These are phyloP conservation scores for Pichia nanzhaoensis DNA, from an alignment of 805 yeast genomes.

Conservation along the genomic window DNA sequence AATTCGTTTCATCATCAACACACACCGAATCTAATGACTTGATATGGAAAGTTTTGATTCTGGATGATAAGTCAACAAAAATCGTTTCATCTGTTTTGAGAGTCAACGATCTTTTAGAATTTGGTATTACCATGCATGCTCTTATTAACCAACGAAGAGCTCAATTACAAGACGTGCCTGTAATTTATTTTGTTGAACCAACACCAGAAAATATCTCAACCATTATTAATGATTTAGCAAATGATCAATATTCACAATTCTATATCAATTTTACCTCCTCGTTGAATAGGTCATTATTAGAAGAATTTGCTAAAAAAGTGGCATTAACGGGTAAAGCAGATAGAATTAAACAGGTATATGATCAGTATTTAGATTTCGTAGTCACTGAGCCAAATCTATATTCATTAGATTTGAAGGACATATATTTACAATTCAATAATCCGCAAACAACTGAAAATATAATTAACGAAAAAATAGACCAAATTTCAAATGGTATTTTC, in stretches of 20 bases:
- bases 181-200: conserved; percentile 85
- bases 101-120: conserved; percentile 81
- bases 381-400: conserved; percentile 92
- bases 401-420: conserved; percentile 60
- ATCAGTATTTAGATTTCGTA: conserved; percentile 85
- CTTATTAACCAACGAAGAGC: conserved; percentile 64
- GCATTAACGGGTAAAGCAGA: conserved; percentile 64
- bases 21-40: conserved; percentile 51
- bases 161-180: conserved; percentile 93
- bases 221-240: conserved; percentile 66
- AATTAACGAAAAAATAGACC: conserved; percentile 61
- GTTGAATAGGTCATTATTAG: conserved; percentile 70
- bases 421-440: conserved; percentile 63
- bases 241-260: conserved; percentile 69
- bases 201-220: conserved; percentile 63
- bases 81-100: conserved; percentile 87
- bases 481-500: conserved; percentile 73
- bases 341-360: conserved; percentile 81
- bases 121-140: conserved; percentile 89
- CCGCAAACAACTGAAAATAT: conserved; percentile 69
- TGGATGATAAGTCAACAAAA: conserved; percentile 76
- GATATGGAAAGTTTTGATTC: conserved; percentile 84
- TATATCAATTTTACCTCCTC: conserved; percentile 85
- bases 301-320: conserved; percentile 80
- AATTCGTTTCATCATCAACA: conserved; percentile 41